A percentile compares a stretch with the other conserved stretches of the same genome.
phyloP scores from a whole-genome alignment of 805 yeast species.

The Saccharomycopsis oosterbeekiorum region DNA sequence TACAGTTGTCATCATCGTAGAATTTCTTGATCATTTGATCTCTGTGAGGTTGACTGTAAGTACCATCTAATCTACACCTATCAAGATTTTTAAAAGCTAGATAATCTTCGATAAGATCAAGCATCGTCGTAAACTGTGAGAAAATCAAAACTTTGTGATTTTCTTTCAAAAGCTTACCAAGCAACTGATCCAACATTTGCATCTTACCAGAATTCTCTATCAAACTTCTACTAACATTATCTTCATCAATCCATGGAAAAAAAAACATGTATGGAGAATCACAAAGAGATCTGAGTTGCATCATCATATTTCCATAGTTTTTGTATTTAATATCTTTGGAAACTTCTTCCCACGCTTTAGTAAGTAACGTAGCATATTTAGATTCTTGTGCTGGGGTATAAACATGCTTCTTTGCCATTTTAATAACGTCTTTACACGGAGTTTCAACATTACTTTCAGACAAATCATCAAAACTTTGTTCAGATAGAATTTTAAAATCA shows the following conservation, averaged over 20 bases:
- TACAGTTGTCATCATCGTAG: slow-evolving; percentile 26
- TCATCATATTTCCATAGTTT: slow-evolving; percentile 54
- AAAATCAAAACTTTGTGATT: slow-evolving; percentile 72
- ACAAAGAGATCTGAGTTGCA: slow-evolving; percentile 80
- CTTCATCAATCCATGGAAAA: slow-evolving; percentile 58
- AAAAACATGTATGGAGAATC: slow-evolving; percentile 79
- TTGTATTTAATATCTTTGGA: slow-evolving; percentile 38
- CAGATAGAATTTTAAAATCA: no score
- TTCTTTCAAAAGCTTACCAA: slow-evolving; percentile 47
- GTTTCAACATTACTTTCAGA: not conserved
- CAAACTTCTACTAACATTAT: slow-evolving; percentile 32
- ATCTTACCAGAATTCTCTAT: slow-evolving; percentile 63
- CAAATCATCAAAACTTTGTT: no score
- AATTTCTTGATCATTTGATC: slow-evolving; percentile 53
- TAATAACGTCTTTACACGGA: not conserved
- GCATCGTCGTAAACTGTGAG: slow-evolving; percentile 74
- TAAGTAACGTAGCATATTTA: not conserved
- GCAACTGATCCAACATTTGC: slow-evolving; percentile 31
- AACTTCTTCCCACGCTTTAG: slow-evolving; percentile 26
- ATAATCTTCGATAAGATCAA: slow-evolving; percentile 78
- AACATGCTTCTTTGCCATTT: not conserved
- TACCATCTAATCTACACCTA: slow-evolving; percentile 67
- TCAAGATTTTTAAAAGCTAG: slow-evolving; percentile 38
- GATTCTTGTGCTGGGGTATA: no score
- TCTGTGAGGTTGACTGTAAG: slow-evolving; percentile 55